Evolutionary conservation across 805 yeast genomes (phyloP), one percentile per base, ranked within the genome.

Genomic region (Barnettozyma botsteinii): DNA sequence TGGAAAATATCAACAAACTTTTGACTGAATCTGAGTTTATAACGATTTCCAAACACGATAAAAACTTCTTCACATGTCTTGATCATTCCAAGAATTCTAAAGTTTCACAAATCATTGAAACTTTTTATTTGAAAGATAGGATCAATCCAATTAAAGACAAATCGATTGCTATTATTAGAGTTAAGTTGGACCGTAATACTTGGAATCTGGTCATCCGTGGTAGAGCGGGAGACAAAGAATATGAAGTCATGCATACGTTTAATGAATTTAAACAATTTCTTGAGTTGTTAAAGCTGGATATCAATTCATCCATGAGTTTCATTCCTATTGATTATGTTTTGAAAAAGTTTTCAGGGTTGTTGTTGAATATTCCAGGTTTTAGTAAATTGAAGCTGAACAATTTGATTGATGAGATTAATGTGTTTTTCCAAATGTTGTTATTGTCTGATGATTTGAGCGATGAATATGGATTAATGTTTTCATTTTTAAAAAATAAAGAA

Each of bases 1-100:
- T 73, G 0, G 79, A 74, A 2, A 85, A 85, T 46, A 67, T 85
- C 15, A 54, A 60, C 27, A 62, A 60, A 4, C 59, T 91, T 1
- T 43, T 84, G 3, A 44, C 56, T 8, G 79, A 79, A 46, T 51
- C 64, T 0, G 60, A 82, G 18, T 33, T 30, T 23, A 58, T 84
- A 4, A 72, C 75, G 19, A 48, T 78, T 3, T 52, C 55, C 21
- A 63, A 56, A 35, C 37, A 46, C 19, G 59, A 56, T 31, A 47
- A 37, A 21, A 52, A 53, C 15, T 41, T 39, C 36, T 54, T 71
- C 36, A 62, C 62, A 7, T 66, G 72, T 15, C 50, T 72, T 37
- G 81, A 75, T 51, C 75, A 64, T 46, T 66, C 72, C 12, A 73
- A 68, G 49, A 57, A 65, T 42, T 32, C 47, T 9, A 41, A 33